These are phyloP conservation scores for Bolboschoenus planiculmis DNA, from an alignment of 176 grass and related monocot species.

Conservation along the genomic window DNA sequence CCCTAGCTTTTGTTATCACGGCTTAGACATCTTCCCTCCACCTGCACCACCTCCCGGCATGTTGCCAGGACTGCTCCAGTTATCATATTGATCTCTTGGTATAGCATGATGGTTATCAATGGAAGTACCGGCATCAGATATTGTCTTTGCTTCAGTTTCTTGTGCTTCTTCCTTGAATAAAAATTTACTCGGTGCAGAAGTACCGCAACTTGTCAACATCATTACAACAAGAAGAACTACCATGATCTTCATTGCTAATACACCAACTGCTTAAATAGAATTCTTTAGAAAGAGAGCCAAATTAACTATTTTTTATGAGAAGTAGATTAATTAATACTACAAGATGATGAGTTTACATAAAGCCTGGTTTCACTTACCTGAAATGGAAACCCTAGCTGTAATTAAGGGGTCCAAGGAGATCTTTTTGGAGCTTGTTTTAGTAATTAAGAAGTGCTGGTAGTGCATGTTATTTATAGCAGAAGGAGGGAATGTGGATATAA, in stretches of 20 bases:
- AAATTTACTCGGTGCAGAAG: conserved; percentile 13
- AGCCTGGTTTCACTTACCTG: conserved; percentile 18
- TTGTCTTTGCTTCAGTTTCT: neutral
- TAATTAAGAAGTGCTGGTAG: conserved; percentile 10
- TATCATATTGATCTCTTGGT: conserved; percentile 40
- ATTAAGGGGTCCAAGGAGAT: conserved; percentile 7
- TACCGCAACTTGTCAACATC: conserved; percentile 9
- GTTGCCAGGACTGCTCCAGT: conserved; percentile 29
- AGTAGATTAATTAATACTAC: neutral
- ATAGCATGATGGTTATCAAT: conserved; percentile 30
- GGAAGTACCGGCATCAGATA: neutral
- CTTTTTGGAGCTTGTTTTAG: conserved; percentile 9
- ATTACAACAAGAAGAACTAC: conserved; percentile 3
- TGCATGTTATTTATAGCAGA: conserved; percentile 29
- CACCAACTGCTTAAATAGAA: neutral
- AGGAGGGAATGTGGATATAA: neutral
- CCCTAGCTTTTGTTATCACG: neutral
- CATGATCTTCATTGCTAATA: conserved; percentile 16
- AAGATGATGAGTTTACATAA: neutral
- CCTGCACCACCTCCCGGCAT: conserved; percentile 18
- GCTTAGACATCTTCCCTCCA: neutral
- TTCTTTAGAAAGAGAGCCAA: neutral
- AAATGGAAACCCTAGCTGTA: conserved; percentile 23
- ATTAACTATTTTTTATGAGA: neutral
- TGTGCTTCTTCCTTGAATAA: neutral